Base-by-base conservation (phyloP, 1,139 yeast genomes). In the Suhomyces wounanorum region DNA sequence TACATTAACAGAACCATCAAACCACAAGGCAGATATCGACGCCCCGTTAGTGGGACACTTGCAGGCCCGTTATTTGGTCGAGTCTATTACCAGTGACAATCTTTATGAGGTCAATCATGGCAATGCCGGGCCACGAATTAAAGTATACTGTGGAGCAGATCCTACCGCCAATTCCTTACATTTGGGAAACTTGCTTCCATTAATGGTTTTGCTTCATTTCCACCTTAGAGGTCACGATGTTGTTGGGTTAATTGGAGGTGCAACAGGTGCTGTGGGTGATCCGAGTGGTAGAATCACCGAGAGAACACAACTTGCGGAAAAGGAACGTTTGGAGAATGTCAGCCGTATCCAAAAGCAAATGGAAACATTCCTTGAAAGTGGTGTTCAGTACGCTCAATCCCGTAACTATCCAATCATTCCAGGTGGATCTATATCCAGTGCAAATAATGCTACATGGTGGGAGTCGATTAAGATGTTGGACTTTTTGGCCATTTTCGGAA, bases 181-280 rank as follows among this genome's bases (percentile, higher is more conserved):
- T 70, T 70, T 94, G 55, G 99, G 99, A 1, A 94, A 94, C 61
- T 70, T 95, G 51, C 74, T 94, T 40, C 99, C 99, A 1, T 70
- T 94, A 56, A 82, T 95, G 85, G 84, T 90, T 3, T 70, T 92
- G 43, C 73, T 94, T 44, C 97, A 95, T 65, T 92, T 91, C 66
- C 83, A 83, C 56, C 70, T 92, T 37, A 73, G 95, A 35, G 99
- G 99, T 0, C 96, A 92, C 64, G 82, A 82, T 57, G 83, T 90
- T 10, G 83, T 85, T 10, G 91, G 95, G 0, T 67, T 95, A 13
- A 89, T 94, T 8, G 99, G 99, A 9, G 99, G 98, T n/a, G 99
- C 98, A 9, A 94, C 99, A 0, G 98, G 97, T 3, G 82, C 83
- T 14, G 96, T 94, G 1, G 99, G 99, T 6, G 99, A 94, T 66